phyloP scores from a whole-genome alignment of 495 filamentous ascomycete species.

The Annulohypoxylon moriforme region DNA sequence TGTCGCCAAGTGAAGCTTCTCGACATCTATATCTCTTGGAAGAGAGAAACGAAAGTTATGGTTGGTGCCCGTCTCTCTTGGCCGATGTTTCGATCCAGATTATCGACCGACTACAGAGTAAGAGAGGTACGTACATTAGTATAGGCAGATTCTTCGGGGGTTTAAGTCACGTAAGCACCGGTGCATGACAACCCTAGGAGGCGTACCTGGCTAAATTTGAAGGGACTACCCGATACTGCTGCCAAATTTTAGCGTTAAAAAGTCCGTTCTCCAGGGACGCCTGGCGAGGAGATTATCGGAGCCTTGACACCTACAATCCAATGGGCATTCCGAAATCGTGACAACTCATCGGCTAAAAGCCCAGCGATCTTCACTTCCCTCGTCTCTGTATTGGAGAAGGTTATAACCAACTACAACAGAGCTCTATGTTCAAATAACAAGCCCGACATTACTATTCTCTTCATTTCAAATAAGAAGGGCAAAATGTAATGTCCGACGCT shows the following conservation, averaged over 20 bases:
- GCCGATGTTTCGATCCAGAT: slow-evolving; percentile 36
- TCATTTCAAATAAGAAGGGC: slow-evolving; percentile 4
- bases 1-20: slow-evolving; percentile 26
- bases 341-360: not conserved
- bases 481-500: not conserved
- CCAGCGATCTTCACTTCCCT: not conserved
- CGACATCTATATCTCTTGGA: slow-evolving; percentile 23
- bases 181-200: not conserved
- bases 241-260: not conserved
- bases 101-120: slow-evolving; percentile 7
- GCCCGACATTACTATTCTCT: slow-evolving; percentile 13
- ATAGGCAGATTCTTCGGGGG: not conserved
- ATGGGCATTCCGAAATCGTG: not conserved
- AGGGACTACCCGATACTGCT: not conserved
- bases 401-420: not conserved
- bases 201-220: slow-evolving; percentile 4
- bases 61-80: slow-evolving; percentile 40
- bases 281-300: not conserved
- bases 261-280: not conserved
- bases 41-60: slow-evolving; percentile 18
- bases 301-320: slow-evolving; percentile 16
- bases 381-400: not conserved
- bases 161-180: slow-evolving; percentile 4
- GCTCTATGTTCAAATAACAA: not conserved
- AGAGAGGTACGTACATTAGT: not conserved